Percentiles rank a stretch among this genome's conserved stretches.
phyloP scores from a whole-genome alignment of 495 filamentous ascomycete genomes.

The Penicillium ucsense region DNA sequence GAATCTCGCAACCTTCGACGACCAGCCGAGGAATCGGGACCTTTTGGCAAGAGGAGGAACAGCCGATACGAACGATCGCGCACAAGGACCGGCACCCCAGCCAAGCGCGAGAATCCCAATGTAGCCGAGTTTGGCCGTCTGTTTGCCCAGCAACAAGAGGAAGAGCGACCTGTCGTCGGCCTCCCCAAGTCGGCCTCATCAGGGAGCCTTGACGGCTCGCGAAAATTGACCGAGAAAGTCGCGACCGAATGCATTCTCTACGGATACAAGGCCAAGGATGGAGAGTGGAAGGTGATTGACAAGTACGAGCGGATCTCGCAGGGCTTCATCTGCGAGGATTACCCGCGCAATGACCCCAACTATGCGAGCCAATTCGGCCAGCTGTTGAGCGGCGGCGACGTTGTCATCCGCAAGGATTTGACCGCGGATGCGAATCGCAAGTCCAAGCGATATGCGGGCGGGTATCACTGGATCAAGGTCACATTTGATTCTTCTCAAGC shows the following conservation, averaged over 20 bases:
- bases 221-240: conserved; percentile 42
- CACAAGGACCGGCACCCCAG: conserved; percentile 50
- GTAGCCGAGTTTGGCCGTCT: conserved; percentile 42
- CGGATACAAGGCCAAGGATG: conserved; percentile 60
- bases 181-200: conserved; percentile 35
- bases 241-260: conserved; percentile 77
- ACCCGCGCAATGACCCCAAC: conserved; percentile 54
- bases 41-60: conserved; percentile 49
- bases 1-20: conserved; percentile 40
- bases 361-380: conserved; percentile 44
- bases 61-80: conserved; percentile 44
- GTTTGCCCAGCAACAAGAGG: conserved; percentile 35
- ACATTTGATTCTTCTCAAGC: conserved; percentile 78
- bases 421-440: conserved; percentile 61
- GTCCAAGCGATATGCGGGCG: conserved; percentile 65
- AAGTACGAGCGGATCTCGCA: conserved; percentile 66
- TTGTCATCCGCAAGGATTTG: conserved; percentile 50
- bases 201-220: conserved; percentile 29
- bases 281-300: conserved; percentile 76
- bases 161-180: conserved; percentile 21
- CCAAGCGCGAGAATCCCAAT: conserved; percentile 48
- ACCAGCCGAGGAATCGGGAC: conserved; percentile 50
- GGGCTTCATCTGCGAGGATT: conserved; percentile 83
- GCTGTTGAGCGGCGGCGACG: conserved; percentile 50
- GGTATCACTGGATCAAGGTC: conserved; percentile 84